phyloP scores from a whole-genome alignment of 352 stramenopile genomes.

The Elongisporangium anandrum region DNA sequence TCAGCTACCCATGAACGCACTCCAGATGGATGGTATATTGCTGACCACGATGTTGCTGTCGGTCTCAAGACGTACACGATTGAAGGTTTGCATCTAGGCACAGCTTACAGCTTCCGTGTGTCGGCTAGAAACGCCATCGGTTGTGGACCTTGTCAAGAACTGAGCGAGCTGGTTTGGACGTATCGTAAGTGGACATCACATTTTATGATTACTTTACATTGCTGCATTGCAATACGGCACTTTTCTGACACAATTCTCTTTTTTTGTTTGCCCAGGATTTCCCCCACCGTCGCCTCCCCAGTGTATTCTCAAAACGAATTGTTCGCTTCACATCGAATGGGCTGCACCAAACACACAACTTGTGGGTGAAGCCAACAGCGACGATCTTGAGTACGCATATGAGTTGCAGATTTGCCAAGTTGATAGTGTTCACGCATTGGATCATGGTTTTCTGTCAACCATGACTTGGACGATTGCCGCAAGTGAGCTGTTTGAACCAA shows the following conservation, averaged over 20 bases:
- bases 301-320: slow-evolving; percentile 16
- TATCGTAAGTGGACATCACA: slow-evolving; percentile 11
- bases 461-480: slow-evolving; percentile 3
- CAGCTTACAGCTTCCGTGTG: slow-evolving; percentile 16
- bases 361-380: neutral
- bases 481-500: neutral
- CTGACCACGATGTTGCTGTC: slow-evolving; percentile 7
- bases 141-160: slow-evolving; percentile 6
- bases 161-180: slow-evolving; percentile 12
- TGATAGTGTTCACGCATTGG: neutral
- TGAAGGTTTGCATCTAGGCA: slow-evolving; percentile 4
- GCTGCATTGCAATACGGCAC: neutral
- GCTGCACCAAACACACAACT: neutral
- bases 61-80: slow-evolving; percentile 7
- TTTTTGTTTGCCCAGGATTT: slow-evolving; percentile 13
- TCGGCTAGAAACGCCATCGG: slow-evolving; percentile 17
- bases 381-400: slow-evolving; percentile 2
- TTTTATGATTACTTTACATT: slow-evolving; percentile 1
- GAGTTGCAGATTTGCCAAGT: slow-evolving; percentile 21
- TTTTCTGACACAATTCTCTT: neutral
- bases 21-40: slow-evolving; percentile 4
- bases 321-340: slow-evolving; percentile 17
- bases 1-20: neutral
- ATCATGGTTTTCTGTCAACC: slow-evolving; percentile 8
- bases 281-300: slow-evolving; percentile 11